Percentiles rank a stretch among this genome's conserved stretches.
Conservation (phyloP, 2,329 filamentous ascomycete genomes). For the Colletotrichum abscissum region DNA sequence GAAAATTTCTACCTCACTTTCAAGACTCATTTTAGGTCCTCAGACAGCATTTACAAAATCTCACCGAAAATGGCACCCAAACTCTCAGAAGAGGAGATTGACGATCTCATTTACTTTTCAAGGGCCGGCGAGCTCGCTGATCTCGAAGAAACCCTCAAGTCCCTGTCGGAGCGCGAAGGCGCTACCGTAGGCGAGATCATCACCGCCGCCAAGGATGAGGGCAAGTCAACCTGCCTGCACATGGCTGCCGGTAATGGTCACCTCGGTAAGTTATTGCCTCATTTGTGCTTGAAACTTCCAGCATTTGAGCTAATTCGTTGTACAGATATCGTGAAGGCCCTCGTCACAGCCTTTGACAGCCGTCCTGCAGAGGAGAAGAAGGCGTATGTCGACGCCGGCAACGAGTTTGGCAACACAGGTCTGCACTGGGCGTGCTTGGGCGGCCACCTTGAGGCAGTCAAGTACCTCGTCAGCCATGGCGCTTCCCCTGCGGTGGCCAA, state of each 20-base stretch:
- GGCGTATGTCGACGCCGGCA: constrained; percentile 74
- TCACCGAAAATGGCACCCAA: constrained; percentile 56
- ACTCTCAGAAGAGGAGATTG: constrained; percentile 82
- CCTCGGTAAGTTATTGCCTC: constrained; percentile 64
- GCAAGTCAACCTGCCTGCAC: constrained; percentile 86
- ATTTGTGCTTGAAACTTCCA: not conserved
- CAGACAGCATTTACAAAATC: not conserved
- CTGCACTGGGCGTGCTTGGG: constrained; percentile 95
- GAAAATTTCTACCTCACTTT: constrained; percentile 34
- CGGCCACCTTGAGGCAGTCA: constrained; percentile 84
- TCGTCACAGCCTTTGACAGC: constrained; percentile 56
- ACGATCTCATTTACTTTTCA: constrained; percentile 90
- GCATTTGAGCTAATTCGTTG: not conserved
- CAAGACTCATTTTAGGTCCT: constrained; percentile 11
- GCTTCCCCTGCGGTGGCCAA: constrained; percentile 85
- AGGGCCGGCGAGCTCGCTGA: constrained; percentile 81
- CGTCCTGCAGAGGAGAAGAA: constrained; percentile 53
- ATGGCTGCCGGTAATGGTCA: constrained; percentile 95
- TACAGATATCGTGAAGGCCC: constrained; percentile 56
- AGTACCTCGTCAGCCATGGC: constrained; percentile 79
- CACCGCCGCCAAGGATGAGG: constrained; percentile 75
- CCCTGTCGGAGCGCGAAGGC: constrained; percentile 71
- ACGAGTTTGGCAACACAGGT: constrained; percentile 88
- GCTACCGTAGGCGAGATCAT: constrained; percentile 73
- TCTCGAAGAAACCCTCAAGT: constrained; percentile 68